Evolutionary conservation across 2,329 filamentous ascomycete genomes (phyloP), one percentile per base, ranked within the genome.

Genomic region (Fusarium euwallaceae): DNA sequence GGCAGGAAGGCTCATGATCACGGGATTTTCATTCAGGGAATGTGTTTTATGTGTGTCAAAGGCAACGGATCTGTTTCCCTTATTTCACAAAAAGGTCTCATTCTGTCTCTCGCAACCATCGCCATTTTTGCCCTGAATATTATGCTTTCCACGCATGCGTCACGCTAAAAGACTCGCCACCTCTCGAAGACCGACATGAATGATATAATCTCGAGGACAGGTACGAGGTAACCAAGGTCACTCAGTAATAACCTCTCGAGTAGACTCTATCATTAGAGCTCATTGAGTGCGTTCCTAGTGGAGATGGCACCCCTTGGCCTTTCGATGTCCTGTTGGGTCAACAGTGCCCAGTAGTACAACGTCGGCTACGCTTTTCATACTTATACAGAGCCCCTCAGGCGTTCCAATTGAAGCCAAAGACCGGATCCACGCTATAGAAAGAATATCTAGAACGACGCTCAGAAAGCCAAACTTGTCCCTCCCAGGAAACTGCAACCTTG

Each of bases 51-150:
- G 27, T 55, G 61, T 63, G 41, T 61, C 17, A 41, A 61, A 22
- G 51, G 24, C 32, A 43, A 43, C 20, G 41, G 4, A 37, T 32
- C 27, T 64, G 62, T n/a, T 64, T 68, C 43, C 41, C 11, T 34
- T 36, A 56, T 64, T 66, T 62, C 29, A 45, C 37, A 29, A 56
- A 22, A 24, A 59, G 6, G 63, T 53, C 39, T 48, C 61, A 55
- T 41, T 55, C 64, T 72, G 68, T 76, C 64, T 71, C 70, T 75
- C 73, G 73, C 73, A 76, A 73, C 43, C 11, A 51, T 64, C 43
- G 32, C 72, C 70, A 20, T 16, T 55, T 63, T 64, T 36, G 64
- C 37, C 5, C 2, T 37, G 36, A 20, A 41, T 24, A 45, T 16
- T 36, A 36, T 56, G 41, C 53, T n/a, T 32, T 48, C 17, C 20